phyloP scores from a whole-genome alignment of 805 yeast species.

The Yarrowia osloensis region DNA sequence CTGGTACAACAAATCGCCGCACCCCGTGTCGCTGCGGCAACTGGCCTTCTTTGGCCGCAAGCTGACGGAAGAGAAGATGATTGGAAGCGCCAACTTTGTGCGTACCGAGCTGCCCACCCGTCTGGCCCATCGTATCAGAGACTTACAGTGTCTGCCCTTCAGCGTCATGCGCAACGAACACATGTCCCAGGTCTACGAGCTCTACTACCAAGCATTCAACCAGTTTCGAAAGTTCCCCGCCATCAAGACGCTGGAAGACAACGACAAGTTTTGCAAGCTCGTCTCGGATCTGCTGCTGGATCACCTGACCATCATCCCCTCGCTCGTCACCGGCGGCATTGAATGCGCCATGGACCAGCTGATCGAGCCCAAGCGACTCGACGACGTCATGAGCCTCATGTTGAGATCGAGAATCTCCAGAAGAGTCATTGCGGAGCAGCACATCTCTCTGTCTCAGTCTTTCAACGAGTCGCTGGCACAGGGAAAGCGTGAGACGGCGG shows the following conservation, averaged over 20 bases:
- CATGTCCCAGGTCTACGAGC: conserved; percentile 82
- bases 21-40: conserved; percentile 88
- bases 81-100: conserved; percentile 86
- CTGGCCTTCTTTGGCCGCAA: conserved; percentile 85
- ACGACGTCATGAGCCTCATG: conserved; percentile 72
- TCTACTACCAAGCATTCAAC: conserved; percentile 85
- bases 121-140: conserved; percentile 75
- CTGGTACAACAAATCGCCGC: conserved; percentile 68
- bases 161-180: conserved; percentile 83
- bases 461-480: conserved; percentile 52
- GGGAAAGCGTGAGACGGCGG: conserved; percentile 34
- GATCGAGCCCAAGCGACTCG: conserved; percentile 65
- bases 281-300: conserved; percentile 65
- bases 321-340: conserved; percentile 88
- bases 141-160: conserved; percentile 80
- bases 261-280: conserved; percentile 67
- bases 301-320: conserved; percentile 81
- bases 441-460: conserved; percentile 72
- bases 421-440: conserved; percentile 89
- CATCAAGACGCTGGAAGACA: conserved; percentile 71
- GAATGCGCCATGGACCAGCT: conserved; percentile 65
- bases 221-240: conserved; percentile 72
- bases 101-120: conserved; percentile 81
- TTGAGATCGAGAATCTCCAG: conserved; percentile 85
- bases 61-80: conserved; percentile 71